A percentile compares a stretch with the other conserved stretches of the same genome.
These are phyloP conservation scores for Lasiosphaeriaceae sp. DNA, from an alignment of 495 filamentous ascomycete species.

Conservation along the genomic window DNA sequence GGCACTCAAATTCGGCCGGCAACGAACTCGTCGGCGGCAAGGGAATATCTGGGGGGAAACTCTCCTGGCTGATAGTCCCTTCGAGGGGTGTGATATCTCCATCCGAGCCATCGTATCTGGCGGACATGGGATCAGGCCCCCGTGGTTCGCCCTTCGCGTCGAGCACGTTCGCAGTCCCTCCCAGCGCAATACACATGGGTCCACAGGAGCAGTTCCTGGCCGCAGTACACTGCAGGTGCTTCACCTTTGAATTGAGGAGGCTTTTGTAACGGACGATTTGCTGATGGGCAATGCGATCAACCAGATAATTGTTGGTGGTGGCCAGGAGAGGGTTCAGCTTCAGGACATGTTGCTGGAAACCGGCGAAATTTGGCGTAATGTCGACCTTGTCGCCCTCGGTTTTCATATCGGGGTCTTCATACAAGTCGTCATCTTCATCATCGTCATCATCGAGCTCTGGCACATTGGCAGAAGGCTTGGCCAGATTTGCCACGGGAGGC, in stretches of 20 bases:
- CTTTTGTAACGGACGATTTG: conserved; percentile 76
- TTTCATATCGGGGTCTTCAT: conserved; percentile 48
- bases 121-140: conserved; percentile 35
- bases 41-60: conserved; percentile 77
- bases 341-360: conserved; percentile 73
- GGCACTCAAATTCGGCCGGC: conserved; percentile 89
- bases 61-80: conserved; percentile 60
- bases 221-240: conserved; percentile 58
- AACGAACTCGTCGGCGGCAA: conserved; percentile 74
- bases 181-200: conserved; percentile 59
- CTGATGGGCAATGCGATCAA: conserved; percentile 80
- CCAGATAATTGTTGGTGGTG: conserved; percentile 52
- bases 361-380: conserved; percentile 70
- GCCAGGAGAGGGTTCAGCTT: conserved; percentile 60
- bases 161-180: conserved; percentile 49
- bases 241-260: conserved; percentile 66
- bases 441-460: conserved; percentile 29
- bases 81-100: conserved; percentile 63
- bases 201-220: conserved; percentile 56
- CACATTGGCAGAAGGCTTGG: conserved; percentile 30
- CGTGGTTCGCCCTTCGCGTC: conserved; percentile 39
- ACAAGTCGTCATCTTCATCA: conserved; percentile 48
- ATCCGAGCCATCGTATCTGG: conserved; percentile 52
- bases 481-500: conserved; percentile 53
- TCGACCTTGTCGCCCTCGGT: conserved; percentile 40